Base-by-base conservation (phyloP, 352 stramenopile genomes). In the Blastocystis hominis region DNA sequence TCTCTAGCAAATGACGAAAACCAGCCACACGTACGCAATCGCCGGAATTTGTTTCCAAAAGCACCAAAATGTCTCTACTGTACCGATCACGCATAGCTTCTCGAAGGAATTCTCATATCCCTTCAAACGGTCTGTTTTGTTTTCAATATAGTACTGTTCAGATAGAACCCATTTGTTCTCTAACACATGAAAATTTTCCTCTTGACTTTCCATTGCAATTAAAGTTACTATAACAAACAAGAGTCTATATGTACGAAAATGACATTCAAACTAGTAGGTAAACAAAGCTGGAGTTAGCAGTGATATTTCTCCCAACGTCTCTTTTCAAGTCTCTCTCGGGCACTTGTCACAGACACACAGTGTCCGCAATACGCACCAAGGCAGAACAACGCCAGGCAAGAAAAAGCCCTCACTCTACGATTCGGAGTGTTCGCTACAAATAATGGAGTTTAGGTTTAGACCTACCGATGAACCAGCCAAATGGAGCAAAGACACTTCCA, bases 41-140 rank as follows among this genome's bases (percentile, higher is more conserved):
- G 77, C 40, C 10, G 93, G 93, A 88, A 96, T 94, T 90, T 94
- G 94, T 90, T 94, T 94, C 93, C 93, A 96, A 90, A 95, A 95
- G 86, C 90, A 91, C 93, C 93, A 96, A 87, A 96, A 96, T 89
- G 94, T 92, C 88, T 95, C 93, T 17, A 95, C 91, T 63, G 92
- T 94, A 84, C 90, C 89, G 84, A 95, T 95, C 17, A 90, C 92
- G 87, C 93, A 95, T 72, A 96, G 91, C 89, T 94, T 94, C 84
- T 92, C 94, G 44, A 95, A 91, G 87, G 93, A 95, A 81, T 95
- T 93, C 10, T 89, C 91, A 89, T 95, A 96, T 10, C 92, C 92
- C 90, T 93, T 92, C 72, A 91, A 91, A 78, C 94, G 93, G 24
- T 90, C 91, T 77, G 93, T 77, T 77, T 81, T 64, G 30, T 86